A percentile compares a stretch with the other conserved stretches of the same genome.
Evolutionary conservation across 257 asterid species (phyloP).

Genomic region (Galeopsis tetrahit): DNA sequence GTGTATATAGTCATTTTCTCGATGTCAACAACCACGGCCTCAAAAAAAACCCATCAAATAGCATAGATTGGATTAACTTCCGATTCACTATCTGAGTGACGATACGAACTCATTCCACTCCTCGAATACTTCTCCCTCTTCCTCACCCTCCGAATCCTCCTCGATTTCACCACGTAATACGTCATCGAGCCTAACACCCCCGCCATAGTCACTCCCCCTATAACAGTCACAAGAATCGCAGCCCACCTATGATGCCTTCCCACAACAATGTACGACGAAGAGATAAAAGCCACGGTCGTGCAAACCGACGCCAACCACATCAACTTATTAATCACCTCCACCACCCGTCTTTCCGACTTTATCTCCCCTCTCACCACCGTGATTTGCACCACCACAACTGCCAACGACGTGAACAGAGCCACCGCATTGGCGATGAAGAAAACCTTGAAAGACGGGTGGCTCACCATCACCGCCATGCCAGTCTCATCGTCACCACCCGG

Average conservation of each 20-base stretch:
- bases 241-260: slow-evolving; percentile 68
- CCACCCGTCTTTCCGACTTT: slow-evolving; percentile 71
- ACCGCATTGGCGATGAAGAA: slow-evolving; percentile 71
- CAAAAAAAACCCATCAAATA: slow-evolving; percentile 43
- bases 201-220: slow-evolving; percentile 62
- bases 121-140: slow-evolving; percentile 64
- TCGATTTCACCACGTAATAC: slow-evolving; percentile 67
- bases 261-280: slow-evolving; percentile 66
- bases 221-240: slow-evolving; percentile 60
- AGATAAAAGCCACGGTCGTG: slow-evolving; percentile 73
- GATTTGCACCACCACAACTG: slow-evolving; percentile 78
- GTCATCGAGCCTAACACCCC: slow-evolving; percentile 72
- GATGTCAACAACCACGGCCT: too few relatives aligned
- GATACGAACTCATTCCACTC: slow-evolving; percentile 46
- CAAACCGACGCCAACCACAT: slow-evolving; percentile 90
- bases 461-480: slow-evolving; percentile 59
- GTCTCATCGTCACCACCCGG: slow-evolving; percentile 70
- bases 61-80: slow-evolving; percentile 72
- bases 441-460: slow-evolving; percentile 52
- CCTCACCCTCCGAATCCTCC: slow-evolving; percentile 59
- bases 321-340: slow-evolving; percentile 71
- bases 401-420: slow-evolving; percentile 79
- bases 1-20: too few relatives aligned
- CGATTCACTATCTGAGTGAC: slow-evolving; percentile 60
- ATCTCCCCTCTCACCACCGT: slow-evolving; percentile 76